These are phyloP conservation scores for Citrus mangshanensis DNA, from an alignment of 345 rosid genomes.

Conservation along the genomic window DNA sequence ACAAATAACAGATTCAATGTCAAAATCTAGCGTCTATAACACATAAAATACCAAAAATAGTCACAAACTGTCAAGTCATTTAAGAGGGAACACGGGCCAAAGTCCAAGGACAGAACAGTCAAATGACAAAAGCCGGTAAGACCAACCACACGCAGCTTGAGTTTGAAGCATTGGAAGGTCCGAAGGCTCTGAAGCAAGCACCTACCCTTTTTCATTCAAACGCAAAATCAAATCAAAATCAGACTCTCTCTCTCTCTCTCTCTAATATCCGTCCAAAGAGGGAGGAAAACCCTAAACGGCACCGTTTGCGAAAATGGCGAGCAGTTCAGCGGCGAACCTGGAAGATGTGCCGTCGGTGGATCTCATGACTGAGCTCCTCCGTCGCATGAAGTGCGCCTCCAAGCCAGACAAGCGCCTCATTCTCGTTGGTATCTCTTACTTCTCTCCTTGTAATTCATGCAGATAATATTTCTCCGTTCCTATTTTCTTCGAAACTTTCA, in stretches of 20 bases:
- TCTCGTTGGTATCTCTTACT: constrained; percentile 56
- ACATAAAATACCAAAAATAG: neutral
- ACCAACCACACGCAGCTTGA: neutral
- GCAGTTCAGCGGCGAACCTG: constrained; percentile 41
- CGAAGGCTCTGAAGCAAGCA: neutral
- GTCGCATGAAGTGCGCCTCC: constrained; percentile 85
- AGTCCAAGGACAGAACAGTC: constrained; percentile 14
- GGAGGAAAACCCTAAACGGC: neutral
- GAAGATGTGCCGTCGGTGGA: constrained; percentile 78
- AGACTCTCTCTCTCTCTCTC: neutral
- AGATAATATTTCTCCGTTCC: neutral
- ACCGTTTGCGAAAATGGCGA: constrained; percentile 38
- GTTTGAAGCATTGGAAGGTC: constrained; percentile 27
- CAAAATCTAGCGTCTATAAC: neutral
- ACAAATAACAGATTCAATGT: neutral
- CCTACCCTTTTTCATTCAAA: neutral
- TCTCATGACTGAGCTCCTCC: constrained; percentile 93
- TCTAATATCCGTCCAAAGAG: neutral
- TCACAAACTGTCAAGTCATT: neutral
- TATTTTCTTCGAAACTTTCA: neutral
- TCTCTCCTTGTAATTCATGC: neutral
- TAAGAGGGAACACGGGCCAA: neutral
- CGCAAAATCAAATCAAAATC: neutral
- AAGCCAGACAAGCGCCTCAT: constrained; percentile 93
- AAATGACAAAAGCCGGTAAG: neutral